Evolutionary conservation across 139 green algal species (phyloP).

Genomic region (Volvox reticuliferus): DNA sequence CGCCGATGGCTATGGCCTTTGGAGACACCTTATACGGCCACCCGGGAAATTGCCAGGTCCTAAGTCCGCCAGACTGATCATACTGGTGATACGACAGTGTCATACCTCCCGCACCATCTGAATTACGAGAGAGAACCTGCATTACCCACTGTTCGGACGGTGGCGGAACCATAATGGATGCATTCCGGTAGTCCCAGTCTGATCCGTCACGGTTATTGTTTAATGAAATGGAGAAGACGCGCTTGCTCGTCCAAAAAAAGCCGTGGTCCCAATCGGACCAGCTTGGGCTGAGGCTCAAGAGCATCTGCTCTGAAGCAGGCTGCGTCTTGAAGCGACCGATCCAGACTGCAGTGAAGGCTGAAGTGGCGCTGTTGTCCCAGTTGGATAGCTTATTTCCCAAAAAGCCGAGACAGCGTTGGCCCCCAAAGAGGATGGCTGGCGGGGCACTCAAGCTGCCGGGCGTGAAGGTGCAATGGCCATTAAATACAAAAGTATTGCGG

Average conservation of each 20-base stretch:
- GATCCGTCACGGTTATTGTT: no score
- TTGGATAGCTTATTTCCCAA: neutral
- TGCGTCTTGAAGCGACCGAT: neutral
- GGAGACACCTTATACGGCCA: neutral
- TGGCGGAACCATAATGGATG: no score
- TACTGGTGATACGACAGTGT: neutral
- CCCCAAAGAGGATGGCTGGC: neutral
- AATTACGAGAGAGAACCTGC: neutral
- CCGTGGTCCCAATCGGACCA: neutral
- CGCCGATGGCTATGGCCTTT: neutral
- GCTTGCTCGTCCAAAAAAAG: neutral
- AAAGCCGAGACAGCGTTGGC: neutral
- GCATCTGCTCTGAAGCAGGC: neutral
- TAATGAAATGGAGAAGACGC: neutral
- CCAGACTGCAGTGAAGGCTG: neutral
- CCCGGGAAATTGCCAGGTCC: neutral
- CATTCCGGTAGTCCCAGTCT: neutral
- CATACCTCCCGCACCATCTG: neutral
- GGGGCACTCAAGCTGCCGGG: neutral
- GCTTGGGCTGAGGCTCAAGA: neutral
- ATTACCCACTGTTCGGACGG: neutral
- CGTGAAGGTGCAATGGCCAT: neutral
- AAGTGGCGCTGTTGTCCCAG: neutral
- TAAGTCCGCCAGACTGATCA: neutral
- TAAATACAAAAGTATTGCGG: neutral